Percentiles rank a stretch among this genome's conserved stretches.
These are phyloP conservation scores for Keqinozyma sinolaborantium DNA, from an alignment of 1,139 yeast genomes.

Conservation along the genomic window DNA sequence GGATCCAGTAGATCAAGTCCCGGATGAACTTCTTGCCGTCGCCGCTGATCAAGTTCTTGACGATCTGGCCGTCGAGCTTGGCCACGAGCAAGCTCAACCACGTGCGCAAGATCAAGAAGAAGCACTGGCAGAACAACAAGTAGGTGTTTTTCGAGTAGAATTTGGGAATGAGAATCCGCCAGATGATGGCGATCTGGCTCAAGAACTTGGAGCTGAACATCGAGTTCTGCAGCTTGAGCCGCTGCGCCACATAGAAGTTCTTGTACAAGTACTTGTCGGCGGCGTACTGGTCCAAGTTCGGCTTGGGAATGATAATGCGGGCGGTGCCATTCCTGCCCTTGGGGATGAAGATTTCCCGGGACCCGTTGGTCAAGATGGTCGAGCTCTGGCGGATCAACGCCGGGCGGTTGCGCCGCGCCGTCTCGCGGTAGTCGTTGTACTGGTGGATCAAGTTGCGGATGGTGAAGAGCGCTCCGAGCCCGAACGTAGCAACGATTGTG, in stretches of 20 bases:
- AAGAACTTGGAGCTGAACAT: conserved; percentile 65
- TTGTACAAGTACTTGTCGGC: conserved; percentile 66
- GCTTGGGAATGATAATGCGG: conserved; percentile 55
- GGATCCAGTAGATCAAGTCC: conserved; percentile 82
- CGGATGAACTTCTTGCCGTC: conserved; percentile 71
- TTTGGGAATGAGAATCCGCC: conserved; percentile 80
- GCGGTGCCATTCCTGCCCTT: conserved; percentile 40
- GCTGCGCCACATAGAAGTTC: conserved; percentile 42
- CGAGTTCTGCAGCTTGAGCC: conserved; percentile 27
- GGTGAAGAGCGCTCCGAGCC: conserved; percentile 37
- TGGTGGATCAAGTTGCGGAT: conserved; percentile 27
- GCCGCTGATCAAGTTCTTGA: conserved; percentile 82
- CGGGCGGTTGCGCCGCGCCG: conserved; percentile 30
- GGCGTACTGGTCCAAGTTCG: conserved; percentile 59
- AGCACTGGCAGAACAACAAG: conserved; percentile 66
- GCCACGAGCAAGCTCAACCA: conserved; percentile 87
- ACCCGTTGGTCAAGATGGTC: conserved; percentile 48
- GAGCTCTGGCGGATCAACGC: conserved; percentile 41
- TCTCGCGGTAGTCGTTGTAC: conserved; percentile 28
- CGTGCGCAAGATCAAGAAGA: conserved; percentile 76
- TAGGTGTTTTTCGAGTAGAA: conserved; percentile 66
- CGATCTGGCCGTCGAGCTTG: conserved; percentile 87
- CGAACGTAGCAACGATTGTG: conserved; percentile 41
- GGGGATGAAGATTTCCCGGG: conserved; percentile 53
- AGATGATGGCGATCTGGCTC: conserved; percentile 70